A percentile compares a stretch with the other conserved stretches of the same genome.
Conservation (phyloP, 2,329 filamentous ascomycete species). For the Exserohilum turcica region DNA sequence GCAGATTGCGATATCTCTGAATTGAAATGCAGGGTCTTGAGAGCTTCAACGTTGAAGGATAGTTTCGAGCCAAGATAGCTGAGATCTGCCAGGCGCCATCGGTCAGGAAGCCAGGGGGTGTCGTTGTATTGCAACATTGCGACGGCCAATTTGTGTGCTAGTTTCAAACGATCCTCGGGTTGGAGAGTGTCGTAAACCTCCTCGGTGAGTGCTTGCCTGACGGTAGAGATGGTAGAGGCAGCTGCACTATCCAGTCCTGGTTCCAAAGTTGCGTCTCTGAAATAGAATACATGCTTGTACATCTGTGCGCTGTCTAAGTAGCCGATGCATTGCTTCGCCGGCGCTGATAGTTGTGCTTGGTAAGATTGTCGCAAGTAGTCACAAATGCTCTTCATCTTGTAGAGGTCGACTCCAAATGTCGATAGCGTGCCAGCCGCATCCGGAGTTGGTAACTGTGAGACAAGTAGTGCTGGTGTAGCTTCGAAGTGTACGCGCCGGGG, state of each 20-base stretch:
- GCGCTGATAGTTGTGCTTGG: constrained; percentile 1
- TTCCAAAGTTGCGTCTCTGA: too few relatives aligned
- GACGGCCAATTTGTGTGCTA: constrained; percentile 24
- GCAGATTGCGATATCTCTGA: constrained; percentile 16
- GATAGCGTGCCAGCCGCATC: background rate
- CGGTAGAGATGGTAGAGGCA: too few relatives aligned
- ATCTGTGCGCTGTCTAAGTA: constrained; percentile 15
- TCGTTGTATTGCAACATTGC: constrained; percentile 27
- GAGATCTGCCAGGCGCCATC: constrained; percentile 25
- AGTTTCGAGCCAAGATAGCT: constrained; percentile 19
- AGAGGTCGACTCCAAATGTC: constrained; percentile 21
- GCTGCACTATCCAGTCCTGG: too few relatives aligned
- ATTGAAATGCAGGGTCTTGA: constrained; percentile 28
- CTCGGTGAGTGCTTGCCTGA: background rate
- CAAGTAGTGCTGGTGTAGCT: background rate
- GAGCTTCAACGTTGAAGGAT: constrained; percentile 10
- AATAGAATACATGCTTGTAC: too few relatives aligned
- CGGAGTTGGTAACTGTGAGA: background rate
- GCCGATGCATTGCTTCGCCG: constrained; percentile 21
- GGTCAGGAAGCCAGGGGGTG: constrained; percentile 28
- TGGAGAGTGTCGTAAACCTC: constrained; percentile 13
- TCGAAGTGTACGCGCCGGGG: background rate
- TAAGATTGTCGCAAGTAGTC: constrained; percentile 25
- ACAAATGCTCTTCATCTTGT: constrained; percentile 31
- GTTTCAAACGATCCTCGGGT: constrained; percentile 21